Conservation (phyloP, 75 land plant species). For the Selaginella moellendorffii region DNA sequence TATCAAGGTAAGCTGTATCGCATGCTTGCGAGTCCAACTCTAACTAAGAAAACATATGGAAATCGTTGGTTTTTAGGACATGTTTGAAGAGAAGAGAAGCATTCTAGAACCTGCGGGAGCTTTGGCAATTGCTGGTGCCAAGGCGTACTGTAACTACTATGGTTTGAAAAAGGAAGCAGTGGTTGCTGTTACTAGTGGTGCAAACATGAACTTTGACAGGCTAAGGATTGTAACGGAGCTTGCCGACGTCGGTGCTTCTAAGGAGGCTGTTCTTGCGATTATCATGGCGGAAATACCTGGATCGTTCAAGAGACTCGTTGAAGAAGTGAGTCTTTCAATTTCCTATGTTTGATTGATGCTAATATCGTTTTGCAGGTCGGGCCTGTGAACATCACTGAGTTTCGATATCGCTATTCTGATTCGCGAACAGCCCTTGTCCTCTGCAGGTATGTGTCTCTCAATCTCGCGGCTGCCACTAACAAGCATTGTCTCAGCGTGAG, state of each 20-base stretch:
- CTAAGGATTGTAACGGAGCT: constrained; percentile 55
- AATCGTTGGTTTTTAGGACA: too few relatives aligned
- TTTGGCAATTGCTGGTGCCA: constrained; percentile 62
- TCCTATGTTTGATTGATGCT: background rate
- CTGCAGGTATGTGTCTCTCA: too few relatives aligned
- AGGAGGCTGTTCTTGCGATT: constrained; percentile 65
- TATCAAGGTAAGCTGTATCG: constrained; percentile 34
- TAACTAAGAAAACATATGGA: too few relatives aligned
- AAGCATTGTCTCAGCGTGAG: constrained; percentile 76
- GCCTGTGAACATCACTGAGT: constrained; percentile 46
- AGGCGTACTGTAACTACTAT: constrained; percentile 68
- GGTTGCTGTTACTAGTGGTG: constrained; percentile 66
- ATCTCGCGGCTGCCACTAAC: too few relatives aligned
- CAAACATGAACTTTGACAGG: constrained; percentile 72
- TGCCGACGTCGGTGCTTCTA: constrained; percentile 58
- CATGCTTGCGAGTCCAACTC: too few relatives aligned
- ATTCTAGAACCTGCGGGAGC: constrained; percentile 81
- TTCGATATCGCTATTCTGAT: constrained; percentile 46
- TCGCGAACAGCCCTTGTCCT: constrained; percentile 41
- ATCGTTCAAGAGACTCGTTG: constrained; percentile 36
- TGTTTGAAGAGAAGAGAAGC: constrained; percentile 82
- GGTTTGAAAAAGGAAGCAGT: constrained; percentile 39
- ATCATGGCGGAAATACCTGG: constrained; percentile 48
- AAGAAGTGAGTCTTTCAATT: constrained; percentile 23
- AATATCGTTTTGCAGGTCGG: constrained; percentile 30